Evolutionary conservation across 371 early-diverging fungal species (phyloP).

Genomic region (Rhizomucor pusillus): DNA sequence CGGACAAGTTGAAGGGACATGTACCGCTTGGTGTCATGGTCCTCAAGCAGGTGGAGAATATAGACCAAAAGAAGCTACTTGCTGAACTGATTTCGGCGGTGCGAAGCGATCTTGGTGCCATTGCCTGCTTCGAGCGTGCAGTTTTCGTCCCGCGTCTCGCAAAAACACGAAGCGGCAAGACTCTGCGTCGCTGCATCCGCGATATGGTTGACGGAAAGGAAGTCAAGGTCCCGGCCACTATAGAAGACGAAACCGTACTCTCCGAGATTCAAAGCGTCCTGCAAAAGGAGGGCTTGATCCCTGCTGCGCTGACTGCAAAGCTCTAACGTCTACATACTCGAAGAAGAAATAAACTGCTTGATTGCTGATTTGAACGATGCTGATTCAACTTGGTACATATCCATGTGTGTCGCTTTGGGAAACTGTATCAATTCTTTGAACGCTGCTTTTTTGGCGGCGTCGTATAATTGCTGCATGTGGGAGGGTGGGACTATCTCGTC

Average conservation of each 20-base stretch:
- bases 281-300: constrained; percentile 22
- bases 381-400: constrained; percentile 20
- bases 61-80: constrained; percentile 26
- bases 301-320: constrained; percentile 2
- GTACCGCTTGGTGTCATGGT: constrained; percentile 67
- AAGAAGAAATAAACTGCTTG: constrained; percentile 2
- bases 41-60: constrained; percentile 31
- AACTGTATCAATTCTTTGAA: constrained; percentile 13
- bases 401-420: constrained; percentile 26
- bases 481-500: constrained; percentile 38
- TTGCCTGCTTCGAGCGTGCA: constrained; percentile 71
- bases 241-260: constrained; percentile 72
- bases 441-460: constrained; percentile 6
- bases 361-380: constrained; percentile 6
- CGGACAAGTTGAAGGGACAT: constrained; percentile 67
- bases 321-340: too few species aligned
- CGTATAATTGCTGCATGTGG: constrained; percentile 22
- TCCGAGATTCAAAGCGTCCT: constrained; percentile 52
- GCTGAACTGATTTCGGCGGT: constrained; percentile 50
- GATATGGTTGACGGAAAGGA: constrained; percentile 67
- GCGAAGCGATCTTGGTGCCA: constrained; percentile 69
- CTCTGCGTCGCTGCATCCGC: constrained; percentile 79
- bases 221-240: constrained; percentile 74
- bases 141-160: constrained; percentile 77
- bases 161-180: constrained; percentile 93